Conservation (phyloP, 169 alveolate genomes). For the Cyclospora cayetanensis region DNA sequence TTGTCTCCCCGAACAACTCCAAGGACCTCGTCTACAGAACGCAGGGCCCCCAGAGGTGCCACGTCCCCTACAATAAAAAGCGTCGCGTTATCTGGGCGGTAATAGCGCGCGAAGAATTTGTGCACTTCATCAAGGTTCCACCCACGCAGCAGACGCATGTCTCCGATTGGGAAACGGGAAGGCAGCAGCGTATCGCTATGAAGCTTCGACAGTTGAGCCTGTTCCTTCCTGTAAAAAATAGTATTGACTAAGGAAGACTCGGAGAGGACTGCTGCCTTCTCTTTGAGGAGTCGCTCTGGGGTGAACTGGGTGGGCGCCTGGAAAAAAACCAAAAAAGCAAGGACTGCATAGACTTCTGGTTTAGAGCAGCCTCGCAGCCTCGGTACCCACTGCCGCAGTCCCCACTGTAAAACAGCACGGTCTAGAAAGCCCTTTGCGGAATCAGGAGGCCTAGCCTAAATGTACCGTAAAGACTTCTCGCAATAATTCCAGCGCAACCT, state of each 20-base stretch:
- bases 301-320: constrained; percentile 82
- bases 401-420: not conserved
- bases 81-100: constrained; percentile 78
- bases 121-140: constrained; percentile 76
- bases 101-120: constrained; percentile 76
- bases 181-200: constrained; percentile 85
- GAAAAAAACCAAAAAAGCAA: not conserved
- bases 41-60: constrained; percentile 40
- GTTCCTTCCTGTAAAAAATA: constrained; percentile 84
- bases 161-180: constrained; percentile 83
- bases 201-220: constrained; percentile 82
- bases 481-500: constrained; percentile 63
- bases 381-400: too few relatives aligned
- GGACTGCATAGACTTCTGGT: not conserved
- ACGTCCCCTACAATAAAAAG: constrained; percentile 80
- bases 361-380: not conserved
- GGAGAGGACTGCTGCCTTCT: constrained; percentile 86
- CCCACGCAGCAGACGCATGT: constrained; percentile 71
- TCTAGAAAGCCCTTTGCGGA: not conserved
- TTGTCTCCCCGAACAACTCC: constrained; percentile 46
- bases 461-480: constrained; percentile 67
- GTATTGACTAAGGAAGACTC: constrained; percentile 87
- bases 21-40: constrained; percentile 33
- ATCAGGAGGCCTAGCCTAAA: not conserved
- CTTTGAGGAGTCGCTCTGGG: constrained; percentile 81